Evolutionary conservation across 2,329 filamentous ascomycete species (phyloP).

Genomic region (Bimuria novae-zelandiae): DNA sequence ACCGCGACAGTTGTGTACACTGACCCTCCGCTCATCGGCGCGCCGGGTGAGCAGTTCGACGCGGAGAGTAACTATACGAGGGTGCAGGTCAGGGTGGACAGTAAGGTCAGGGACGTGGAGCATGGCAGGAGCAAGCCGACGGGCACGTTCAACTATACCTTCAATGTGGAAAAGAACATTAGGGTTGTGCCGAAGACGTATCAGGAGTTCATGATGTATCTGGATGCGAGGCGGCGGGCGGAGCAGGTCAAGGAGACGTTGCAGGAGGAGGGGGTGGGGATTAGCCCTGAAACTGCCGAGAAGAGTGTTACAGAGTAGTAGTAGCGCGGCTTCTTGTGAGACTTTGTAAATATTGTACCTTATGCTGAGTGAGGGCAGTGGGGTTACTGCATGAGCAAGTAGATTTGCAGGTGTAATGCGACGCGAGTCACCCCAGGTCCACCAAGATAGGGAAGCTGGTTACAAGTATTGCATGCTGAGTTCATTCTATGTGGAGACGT

Average conservation of each 20-base stretch:
- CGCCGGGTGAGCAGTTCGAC: constrained; percentile 40
- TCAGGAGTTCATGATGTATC: constrained; percentile 67
- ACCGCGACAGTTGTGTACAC: constrained; percentile 74
- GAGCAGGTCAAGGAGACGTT: constrained; percentile 51
- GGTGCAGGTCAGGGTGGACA: constrained; percentile 72
- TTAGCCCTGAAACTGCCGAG: constrained; percentile 38
- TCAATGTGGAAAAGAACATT: constrained; percentile 66
- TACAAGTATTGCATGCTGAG: constrained; percentile 4
- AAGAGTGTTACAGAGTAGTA: constrained; percentile 46
- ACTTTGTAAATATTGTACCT: not conserved
- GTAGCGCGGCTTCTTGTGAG: constrained; percentile 16
- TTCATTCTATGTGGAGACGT: constrained; percentile 5
- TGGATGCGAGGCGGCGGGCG: constrained; percentile 63
- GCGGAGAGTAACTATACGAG: constrained; percentile 57
- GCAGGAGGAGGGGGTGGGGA: constrained; percentile 30
- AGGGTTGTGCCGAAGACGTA: constrained; percentile 69
- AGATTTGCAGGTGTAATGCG: not conserved
- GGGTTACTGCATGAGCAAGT: too few relatives aligned
- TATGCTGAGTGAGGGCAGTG: too few relatives aligned
- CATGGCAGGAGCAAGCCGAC: constrained; percentile 70
- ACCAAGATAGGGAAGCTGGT: not conserved
- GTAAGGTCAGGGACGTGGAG: constrained; percentile 73
- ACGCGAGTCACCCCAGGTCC: not conserved
- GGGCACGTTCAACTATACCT: constrained; percentile 78
- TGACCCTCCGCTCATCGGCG: constrained; percentile 59